Evolutionary conservation across 176 grass and related monocot species (phyloP), one percentile per base, ranked within the genome.

Genomic region (Calamus simplicifolius): DNA sequence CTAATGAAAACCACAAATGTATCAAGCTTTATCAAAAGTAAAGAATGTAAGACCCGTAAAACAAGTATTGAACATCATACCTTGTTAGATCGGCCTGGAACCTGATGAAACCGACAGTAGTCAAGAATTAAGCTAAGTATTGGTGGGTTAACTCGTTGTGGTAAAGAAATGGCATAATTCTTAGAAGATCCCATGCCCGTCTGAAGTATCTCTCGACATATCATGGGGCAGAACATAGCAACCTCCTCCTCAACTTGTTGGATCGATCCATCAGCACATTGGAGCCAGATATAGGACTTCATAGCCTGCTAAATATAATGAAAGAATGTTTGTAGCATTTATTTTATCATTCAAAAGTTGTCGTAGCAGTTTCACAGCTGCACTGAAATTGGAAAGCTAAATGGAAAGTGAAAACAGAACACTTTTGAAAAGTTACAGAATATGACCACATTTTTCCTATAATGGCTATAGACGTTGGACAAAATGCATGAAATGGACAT

Each of bases 201-300:
- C 75, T 93, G 86, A 6, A 89, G 73, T 54, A 99, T 89, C 67
- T 99, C 94, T 59, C 82, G 73, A 52, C 85, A 86, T 76, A 99
- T 99, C 80, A 91, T 89, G 30, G 94, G 94, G 57, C 88, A 99
- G 71, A 89, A 99, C 85, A 99, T 93, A 0, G 88, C 94, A 82
- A 93, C 88, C 73, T 99, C 94, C 64, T 93, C 94, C 70, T 99
- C 94, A 49, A 99, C 88, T 86, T 99, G 94, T 29, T 99, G 94
- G 71, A 99, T 99, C 27, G 94, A 99, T 73, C 94, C 94, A 85
- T 93, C 94, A 78, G 84, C 75, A 54, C 88, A 99, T 81, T 99
- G 85, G 77, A 99, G 85, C 94, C 94, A 99, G 61, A 99, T 85
- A 75, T 86, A 93, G 68, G 76, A 86, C 82, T 99, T 99, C 74